Percentiles rank a stretch among this genome's conserved stretches.
phyloP scores from a whole-genome alignment of 306 rosid genomes.

The Gillenia trifoliata region DNA sequence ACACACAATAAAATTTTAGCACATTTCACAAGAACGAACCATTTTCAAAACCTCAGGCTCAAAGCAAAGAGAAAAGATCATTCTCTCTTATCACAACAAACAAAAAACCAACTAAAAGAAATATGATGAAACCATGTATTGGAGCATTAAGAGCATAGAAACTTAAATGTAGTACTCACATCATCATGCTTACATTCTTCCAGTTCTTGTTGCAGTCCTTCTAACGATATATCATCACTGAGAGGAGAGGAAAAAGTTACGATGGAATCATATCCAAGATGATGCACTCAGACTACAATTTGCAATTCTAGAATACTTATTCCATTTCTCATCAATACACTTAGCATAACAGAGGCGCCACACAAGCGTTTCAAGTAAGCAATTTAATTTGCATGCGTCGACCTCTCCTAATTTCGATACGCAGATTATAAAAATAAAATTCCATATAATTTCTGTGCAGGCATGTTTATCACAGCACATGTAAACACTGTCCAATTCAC shows the following conservation, averaged over 20 bases:
- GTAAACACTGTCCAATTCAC: neutral
- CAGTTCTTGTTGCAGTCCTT: conserved; percentile 86
- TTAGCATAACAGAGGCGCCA: neutral
- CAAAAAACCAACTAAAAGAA: neutral
- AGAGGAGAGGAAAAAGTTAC: neutral
- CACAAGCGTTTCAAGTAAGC: neutral
- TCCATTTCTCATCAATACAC: neutral
- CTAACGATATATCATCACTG: conserved; percentile 82
- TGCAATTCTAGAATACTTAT: neutral
- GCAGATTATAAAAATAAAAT: neutral
- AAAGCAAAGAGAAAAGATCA: neutral
- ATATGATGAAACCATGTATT: neutral
- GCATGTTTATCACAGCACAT: neutral
- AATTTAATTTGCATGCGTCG: neutral
- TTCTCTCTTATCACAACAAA: neutral
- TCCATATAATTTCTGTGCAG: neutral
- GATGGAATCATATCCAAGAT: conserved; percentile 2
- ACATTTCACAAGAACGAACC: neutral
- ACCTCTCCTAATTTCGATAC: neutral
- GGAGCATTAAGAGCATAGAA: neutral
- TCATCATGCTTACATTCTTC: conserved; percentile 84
- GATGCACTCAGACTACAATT: neutral
- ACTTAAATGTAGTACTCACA: conserved; percentile 37
- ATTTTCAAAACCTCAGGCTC: neutral
- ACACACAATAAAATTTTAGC: neutral